Percentiles rank a stretch among this genome's conserved stretches.
Evolutionary conservation across 176 grass and related monocot genomes (phyloP).

Genomic region (Hsuehochloa calcarea): DNA sequence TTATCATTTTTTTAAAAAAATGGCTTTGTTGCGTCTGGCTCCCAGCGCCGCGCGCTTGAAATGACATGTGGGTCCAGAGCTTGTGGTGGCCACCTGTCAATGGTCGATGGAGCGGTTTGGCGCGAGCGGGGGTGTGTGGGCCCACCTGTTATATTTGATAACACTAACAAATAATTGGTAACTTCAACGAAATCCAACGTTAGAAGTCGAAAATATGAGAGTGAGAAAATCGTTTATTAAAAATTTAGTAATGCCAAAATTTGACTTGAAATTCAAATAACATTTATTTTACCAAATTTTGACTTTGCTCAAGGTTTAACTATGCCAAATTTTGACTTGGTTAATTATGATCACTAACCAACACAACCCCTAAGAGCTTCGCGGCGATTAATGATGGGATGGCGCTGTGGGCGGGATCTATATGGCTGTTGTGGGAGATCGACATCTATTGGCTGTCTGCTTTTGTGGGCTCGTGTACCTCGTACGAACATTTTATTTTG

Average conservation of each 20-base stretch:
- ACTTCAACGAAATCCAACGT: no score
- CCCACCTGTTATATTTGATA: neutral
- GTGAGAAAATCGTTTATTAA: no score
- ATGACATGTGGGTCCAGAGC: neutral
- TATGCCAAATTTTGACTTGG: no score
- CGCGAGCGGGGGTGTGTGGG: neutral
- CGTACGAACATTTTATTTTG: neutral
- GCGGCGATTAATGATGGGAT: neutral
- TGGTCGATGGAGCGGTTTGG: neutral
- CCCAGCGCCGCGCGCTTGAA: neutral
- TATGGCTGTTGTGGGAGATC: neutral
- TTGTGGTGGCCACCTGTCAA: neutral
- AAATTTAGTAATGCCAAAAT: no score
- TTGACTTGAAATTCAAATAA: no score
- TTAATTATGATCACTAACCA: no score
- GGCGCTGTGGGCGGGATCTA: fast-evolving
- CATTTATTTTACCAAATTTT: no score
- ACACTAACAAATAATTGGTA: no score
- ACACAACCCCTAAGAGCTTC: no score
- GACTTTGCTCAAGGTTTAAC: no score
- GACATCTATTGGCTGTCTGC: neutral
- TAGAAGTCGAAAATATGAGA: fast-evolving
- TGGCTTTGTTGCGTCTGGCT: neutral
- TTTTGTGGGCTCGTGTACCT: neutral
- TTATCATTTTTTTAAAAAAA: neutral